Percentiles rank a stretch among this genome's conserved stretches.
Evolutionary conservation across 352 stramenopile genomes (phyloP).

Genomic region (Lagenidium giganteum): DNA sequence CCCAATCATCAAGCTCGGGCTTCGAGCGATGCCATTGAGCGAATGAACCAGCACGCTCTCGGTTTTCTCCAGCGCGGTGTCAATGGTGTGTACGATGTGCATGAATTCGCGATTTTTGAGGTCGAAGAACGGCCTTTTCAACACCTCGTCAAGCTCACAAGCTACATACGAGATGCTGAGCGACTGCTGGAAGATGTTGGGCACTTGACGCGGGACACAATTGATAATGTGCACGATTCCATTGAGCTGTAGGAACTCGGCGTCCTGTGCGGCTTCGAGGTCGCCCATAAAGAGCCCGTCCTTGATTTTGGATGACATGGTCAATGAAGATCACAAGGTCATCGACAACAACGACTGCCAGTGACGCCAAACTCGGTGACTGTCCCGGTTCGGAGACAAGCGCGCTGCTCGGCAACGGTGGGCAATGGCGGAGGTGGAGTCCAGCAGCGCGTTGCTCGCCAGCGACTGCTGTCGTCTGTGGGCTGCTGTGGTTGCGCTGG

Average conservation of each 20-base stretch:
- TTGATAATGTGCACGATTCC: conserved; percentile 92
- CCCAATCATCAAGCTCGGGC: conserved; percentile 76
- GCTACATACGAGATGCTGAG: conserved; percentile 78
- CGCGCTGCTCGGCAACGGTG: too few relatives aligned
- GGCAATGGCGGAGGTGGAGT: too few relatives aligned
- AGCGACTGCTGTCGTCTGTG: too few relatives aligned
- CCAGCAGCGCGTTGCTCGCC: too few relatives aligned
- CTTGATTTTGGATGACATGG: conserved; percentile 93
- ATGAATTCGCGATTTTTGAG: conserved; percentile 85
- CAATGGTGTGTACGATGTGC: conserved; percentile 70
- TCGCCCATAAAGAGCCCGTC: conserved; percentile 94
- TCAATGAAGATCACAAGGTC: too few relatives aligned
- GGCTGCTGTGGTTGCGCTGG: too few relatives aligned
- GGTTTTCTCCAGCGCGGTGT: conserved; percentile 71
- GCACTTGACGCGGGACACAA: conserved; percentile 85
- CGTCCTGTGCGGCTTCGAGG: conserved; percentile 87
- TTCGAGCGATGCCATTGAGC: conserved; percentile 75
- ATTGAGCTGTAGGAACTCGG: conserved; percentile 92
- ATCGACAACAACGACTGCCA: too few relatives aligned
- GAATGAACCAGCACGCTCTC: conserved; percentile 89
- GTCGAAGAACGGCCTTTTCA: conserved; percentile 68
- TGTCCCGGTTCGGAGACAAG: too few relatives aligned
- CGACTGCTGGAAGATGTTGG: conserved; percentile 89
- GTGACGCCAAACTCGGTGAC: too few relatives aligned
- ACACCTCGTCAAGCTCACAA: conserved; percentile 66